Evolutionary conservation across 257 asterid genomes (phyloP), one percentile per base, ranked within the genome.

Genomic region (Solanum sitiens): DNA sequence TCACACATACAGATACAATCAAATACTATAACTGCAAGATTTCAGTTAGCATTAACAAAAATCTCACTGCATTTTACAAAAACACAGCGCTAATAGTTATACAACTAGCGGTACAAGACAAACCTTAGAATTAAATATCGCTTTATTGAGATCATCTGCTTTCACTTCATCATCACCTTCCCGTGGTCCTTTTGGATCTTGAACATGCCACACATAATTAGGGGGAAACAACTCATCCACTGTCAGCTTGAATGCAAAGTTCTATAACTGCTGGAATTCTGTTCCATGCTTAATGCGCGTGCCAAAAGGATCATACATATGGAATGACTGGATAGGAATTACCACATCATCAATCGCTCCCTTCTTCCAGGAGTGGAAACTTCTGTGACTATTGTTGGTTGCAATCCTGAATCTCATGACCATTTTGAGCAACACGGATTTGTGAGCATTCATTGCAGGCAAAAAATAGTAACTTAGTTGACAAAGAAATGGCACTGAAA

Each of bases 161-260:
- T 16, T 6, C 63, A 53, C 63, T 53, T 53, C 63, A 53, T 6
- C 63, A 53, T 6, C 63, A 53, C 63, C 63, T 53, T 53, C 63
- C 23, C 63, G 39, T 35, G 39, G 39, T 16, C 63, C 10, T 53
- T 16, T 56, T 56, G 65, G 65, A 18, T 56, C 65, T 56, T 56
- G n/a, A 56, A 56, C 65, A 20, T 56, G 65, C 65, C 65, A 56
- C 65, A 56, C 4, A 56, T 56, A 18, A 88, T 95, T 97, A 2
- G 39, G 98, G 98, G 1, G 98, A 85, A 95, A 90, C 68, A 93
- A 93, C 87, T 97, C 98, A 68, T 97, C 99, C 61, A 95, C 95
- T 3, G 91, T 95, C 98, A 16, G 99, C 98, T 92, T 97, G 98
- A 91, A 95, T 95, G 94, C 99, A 95, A 87, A 95, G 96, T 86